These are phyloP conservation scores for Penicillium atrosanguineum DNA, from an alignment of 495 filamentous ascomycete genomes.

Conservation along the genomic window DNA sequence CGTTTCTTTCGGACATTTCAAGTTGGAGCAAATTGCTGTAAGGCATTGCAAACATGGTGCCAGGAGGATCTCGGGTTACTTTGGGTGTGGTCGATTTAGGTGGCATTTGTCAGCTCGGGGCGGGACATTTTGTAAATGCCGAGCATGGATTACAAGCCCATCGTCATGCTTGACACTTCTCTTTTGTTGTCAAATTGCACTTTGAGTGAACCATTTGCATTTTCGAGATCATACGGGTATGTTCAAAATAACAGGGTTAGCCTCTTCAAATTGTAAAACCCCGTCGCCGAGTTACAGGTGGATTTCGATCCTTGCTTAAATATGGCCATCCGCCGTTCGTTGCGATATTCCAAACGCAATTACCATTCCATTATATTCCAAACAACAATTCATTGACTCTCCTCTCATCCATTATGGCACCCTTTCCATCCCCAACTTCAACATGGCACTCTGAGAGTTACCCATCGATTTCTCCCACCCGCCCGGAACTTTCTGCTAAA, in stretches of 20 bases:
- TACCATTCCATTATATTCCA: background rate
- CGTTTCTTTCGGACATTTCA: slow-evolving; percentile 26
- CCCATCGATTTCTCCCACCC: slow-evolving; percentile 35
- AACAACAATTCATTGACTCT: background rate
- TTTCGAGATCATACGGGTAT: background rate
- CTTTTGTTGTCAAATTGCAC: no score
- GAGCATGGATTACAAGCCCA: background rate
- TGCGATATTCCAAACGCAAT: background rate
- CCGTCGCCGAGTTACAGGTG: background rate
- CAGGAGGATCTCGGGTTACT: no score
- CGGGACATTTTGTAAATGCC: slow-evolving; percentile 39
- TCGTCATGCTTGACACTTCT: no score
- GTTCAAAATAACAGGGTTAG: background rate
- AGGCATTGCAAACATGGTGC: no score
- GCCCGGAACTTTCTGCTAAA: slow-evolving; percentile 39
- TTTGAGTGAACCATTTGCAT: no score
- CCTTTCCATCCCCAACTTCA: slow-evolving; percentile 26
- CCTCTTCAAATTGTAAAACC: background rate
- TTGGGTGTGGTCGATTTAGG: no score
- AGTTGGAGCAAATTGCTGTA: background rate
- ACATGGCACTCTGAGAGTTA: slow-evolving; percentile 40
- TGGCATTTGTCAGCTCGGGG: slow-evolving; percentile 36
- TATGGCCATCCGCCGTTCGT: background rate
- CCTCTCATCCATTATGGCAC: slow-evolving; percentile 12
- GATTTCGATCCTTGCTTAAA: background rate